These are phyloP conservation scores for Westerdykella aurantiaca DNA, from an alignment of 2,329 filamentous ascomycete genomes.

Conservation along the genomic window DNA sequence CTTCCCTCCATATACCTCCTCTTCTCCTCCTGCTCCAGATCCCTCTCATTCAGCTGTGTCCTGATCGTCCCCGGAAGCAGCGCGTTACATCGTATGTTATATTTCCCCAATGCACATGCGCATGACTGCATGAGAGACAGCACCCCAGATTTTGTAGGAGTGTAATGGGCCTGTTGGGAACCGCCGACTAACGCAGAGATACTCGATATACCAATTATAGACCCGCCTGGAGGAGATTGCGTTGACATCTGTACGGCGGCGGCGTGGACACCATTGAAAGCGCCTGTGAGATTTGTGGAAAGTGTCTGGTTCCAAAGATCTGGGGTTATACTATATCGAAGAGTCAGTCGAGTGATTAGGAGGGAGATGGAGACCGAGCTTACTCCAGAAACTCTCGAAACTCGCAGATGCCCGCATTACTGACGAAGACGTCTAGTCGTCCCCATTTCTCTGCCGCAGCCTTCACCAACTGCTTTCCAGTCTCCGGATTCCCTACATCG, in stretches of 20 bases:
- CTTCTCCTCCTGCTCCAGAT: constrained; percentile 69
- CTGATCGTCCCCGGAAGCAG: constrained; percentile 75
- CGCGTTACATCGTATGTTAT: constrained; percentile 77
- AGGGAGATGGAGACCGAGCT: constrained; percentile 11
- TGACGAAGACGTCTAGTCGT: constrained; percentile 63
- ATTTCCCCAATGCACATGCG: constrained; percentile 69
- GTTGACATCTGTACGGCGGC: constrained; percentile 76
- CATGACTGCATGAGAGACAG: constrained; percentile 76
- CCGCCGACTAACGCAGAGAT: constrained; percentile 74
- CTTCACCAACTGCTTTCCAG: constrained; percentile 61
- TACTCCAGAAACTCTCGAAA: constrained; percentile 80
- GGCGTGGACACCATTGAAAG: constrained; percentile 83
- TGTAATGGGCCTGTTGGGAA: constrained; percentile 75
- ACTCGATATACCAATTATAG: constrained; percentile 70
- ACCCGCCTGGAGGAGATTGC: constrained; percentile 59
- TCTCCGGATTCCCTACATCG: constrained; percentile 70
- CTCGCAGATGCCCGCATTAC: constrained; percentile 81
- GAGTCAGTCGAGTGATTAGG: not conserved
- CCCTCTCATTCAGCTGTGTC: constrained; percentile 79
- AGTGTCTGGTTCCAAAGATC: constrained; percentile 68
- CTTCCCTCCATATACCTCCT: constrained; percentile 71
- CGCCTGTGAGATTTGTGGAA: constrained; percentile 75
- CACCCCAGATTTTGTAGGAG: constrained; percentile 77
- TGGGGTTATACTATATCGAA: constrained; percentile 51
- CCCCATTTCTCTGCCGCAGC: constrained; percentile 58